Evolutionary conservation across 2,329 filamentous ascomycete genomes (phyloP), one percentile per base, ranked within the genome.

Genomic region (Aquanectria penicillioides): DNA sequence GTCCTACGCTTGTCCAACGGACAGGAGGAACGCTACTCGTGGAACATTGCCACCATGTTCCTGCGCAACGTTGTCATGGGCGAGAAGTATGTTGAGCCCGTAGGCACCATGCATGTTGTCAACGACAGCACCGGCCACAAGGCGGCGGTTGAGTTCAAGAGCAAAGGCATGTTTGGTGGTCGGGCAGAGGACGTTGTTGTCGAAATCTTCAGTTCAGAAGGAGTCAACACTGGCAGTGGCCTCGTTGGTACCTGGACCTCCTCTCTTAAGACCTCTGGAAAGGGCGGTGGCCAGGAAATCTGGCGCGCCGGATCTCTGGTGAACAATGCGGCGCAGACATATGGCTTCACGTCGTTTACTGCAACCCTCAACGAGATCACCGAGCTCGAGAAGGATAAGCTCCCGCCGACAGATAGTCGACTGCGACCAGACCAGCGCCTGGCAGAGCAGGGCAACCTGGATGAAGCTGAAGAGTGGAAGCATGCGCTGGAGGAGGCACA

Each of bases 41-140:
- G 93, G 93, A 90, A 86, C 40, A 84, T 92, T 15, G 93, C 94
- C 1, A 97, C 93, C 5, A 92, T 91, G 65, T 98, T 97, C 77
- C 79, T 99, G 52, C 88, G 95, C 43, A 99, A 99, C 73, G 93
- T 99, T 49, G 96, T 99, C 53, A 94, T 97, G 69, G 95, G 95
- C 33, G 95, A 99, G 77, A 99, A 98, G 77, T 99, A 99, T 73
- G 88, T 98, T 11, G 95, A 99, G 77, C 95, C 95, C 0, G 92
- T 96, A 1, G 94, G 94, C 40, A 92, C 86, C 37, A 95, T 98
- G 92, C 88, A 89, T 20, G 86, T 99, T 28, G 79, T 86, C 64
- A 94, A 94, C 73, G 95, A 99, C 70, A 90, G 85, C 5, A 93
- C 89, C 0, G 93, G 94, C 7, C 88, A 91, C 65, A 94, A 92